Evolutionary conservation across 2,329 filamentous ascomycete genomes (phyloP).

Genomic region (Elsinoe necatrix): DNA sequence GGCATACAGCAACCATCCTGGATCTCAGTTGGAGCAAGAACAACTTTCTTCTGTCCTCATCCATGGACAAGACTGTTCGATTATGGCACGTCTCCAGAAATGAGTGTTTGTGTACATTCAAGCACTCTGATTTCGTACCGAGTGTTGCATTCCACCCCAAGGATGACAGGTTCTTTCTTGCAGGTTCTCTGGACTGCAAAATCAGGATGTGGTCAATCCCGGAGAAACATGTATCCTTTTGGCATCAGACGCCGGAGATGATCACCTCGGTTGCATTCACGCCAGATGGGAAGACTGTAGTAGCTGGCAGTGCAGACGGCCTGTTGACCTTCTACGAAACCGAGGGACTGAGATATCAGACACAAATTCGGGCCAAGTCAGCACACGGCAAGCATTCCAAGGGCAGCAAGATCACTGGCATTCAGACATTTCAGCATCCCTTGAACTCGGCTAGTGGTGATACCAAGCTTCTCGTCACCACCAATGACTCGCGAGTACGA

Average conservation of each 20-base stretch:
- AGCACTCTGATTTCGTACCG: conserved; percentile 90
- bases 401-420: conserved; percentile 94
- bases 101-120: conserved; percentile 88
- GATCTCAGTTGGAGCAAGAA: conserved; percentile 99
- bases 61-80: conserved; percentile 95
- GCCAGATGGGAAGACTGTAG: conserved; percentile 80
- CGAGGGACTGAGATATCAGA: conserved; percentile 73
- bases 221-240: conserved; percentile 85
- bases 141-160: conserved; percentile 89
- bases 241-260: conserved; percentile 68
- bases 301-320: conserved; percentile 79
- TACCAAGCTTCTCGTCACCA: conserved; percentile 79
- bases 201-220: conserved; percentile 93
- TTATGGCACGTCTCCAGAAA: conserved; percentile 81
- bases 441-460: conserved; percentile 52
- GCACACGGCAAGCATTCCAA: conserved; percentile 88
- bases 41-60: conserved; percentile 89
- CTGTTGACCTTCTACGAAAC: conserved; percentile 88
- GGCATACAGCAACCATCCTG: conserved; percentile 77
- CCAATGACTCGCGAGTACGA: conserved; percentile 86
- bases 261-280: conserved; percentile 92
- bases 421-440: conserved; percentile 62
- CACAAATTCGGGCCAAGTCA: conserved; percentile 87
- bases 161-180: conserved; percentile 93
- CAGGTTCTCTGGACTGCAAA: conserved; percentile 82